A percentile compares a stretch with the other conserved stretches of the same genome.
phyloP scores from a whole-genome alignment of 768 basidiomycete genomes.

The Exsudoporus frostii region DNA sequence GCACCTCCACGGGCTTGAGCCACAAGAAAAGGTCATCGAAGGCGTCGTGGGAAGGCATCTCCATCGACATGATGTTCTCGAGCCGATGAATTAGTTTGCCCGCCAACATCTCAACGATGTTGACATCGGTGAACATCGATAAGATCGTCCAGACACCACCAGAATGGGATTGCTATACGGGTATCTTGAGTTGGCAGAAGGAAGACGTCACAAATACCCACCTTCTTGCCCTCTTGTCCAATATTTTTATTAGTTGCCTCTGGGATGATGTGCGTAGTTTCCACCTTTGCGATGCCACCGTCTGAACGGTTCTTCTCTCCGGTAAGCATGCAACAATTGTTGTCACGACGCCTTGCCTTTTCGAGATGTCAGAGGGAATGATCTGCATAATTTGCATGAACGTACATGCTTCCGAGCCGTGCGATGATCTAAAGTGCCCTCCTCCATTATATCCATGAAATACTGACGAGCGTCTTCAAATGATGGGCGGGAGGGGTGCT shows the following conservation, averaged over 20 bases:
- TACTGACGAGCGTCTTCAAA: not conserved
- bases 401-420: not conserved
- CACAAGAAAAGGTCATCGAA: constrained; percentile 1
- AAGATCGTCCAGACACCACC: not conserved
- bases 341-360: not conserved
- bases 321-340: not conserved
- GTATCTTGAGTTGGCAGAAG: not conserved
- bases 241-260: not conserved
- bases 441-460: not conserved
- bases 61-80: not conserved
- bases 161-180: too few species aligned
- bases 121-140: not conserved
- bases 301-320: not conserved
- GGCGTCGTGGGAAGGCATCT: not conserved
- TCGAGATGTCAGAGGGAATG: not conserved
- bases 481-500: not conserved
- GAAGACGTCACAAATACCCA: not conserved
- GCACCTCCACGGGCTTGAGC: constrained; percentile 5
- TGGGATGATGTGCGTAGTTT: constrained; percentile 3
- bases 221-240: not conserved
- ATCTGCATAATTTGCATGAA: too few species aligned
- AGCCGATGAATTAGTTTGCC: not conserved
- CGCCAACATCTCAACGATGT: not conserved
- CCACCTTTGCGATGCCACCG: not conserved
- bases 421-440: not conserved